Evolutionary conservation across 257 asterid species (phyloP).

Genomic region (Gardenia jasminoides): DNA sequence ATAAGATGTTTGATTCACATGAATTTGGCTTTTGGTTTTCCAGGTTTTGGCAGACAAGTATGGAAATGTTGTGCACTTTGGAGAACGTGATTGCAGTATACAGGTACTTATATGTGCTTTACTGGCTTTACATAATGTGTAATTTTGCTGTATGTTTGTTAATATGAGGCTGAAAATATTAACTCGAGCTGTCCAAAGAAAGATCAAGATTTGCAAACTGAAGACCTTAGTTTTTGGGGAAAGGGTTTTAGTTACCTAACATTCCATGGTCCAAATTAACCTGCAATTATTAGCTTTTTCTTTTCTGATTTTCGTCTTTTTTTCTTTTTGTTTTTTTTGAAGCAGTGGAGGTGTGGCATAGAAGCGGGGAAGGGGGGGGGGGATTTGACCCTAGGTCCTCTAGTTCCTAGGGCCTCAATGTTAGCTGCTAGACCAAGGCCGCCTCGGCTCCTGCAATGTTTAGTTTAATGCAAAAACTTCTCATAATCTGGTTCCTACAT

Average conservation of each 20-base stretch:
- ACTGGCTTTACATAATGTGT: no score
- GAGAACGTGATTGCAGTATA: conserved; percentile 99
- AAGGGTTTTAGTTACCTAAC: no score
- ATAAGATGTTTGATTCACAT: background rate
- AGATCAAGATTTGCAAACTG: background rate
- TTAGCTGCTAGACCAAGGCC: no score
- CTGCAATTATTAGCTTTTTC: background rate
- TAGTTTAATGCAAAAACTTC: background rate
- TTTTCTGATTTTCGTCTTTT: no score
- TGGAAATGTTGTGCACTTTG: conserved; percentile 93
- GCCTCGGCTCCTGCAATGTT: no score
- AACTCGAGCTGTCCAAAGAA: background rate
- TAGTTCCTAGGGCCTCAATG: no score
- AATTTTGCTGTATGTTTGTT: background rate
- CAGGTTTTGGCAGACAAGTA: conserved; percentile 94
- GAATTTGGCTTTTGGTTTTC: conserved; percentile 4
- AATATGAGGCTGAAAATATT: background rate
- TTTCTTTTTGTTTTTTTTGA: no score
- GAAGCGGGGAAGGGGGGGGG: no score
- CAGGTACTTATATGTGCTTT: conserved; percentile 51
- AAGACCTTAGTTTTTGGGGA: background rate
- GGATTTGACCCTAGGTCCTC: no score
- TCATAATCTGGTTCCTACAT: background rate
- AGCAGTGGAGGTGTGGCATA: no score
- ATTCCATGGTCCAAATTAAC: background rate